A percentile compares a stretch with the other conserved stretches of the same genome.
Conservation (phyloP, 192 early-diverging fungal species). For the Backusella tuberculispora region DNA sequence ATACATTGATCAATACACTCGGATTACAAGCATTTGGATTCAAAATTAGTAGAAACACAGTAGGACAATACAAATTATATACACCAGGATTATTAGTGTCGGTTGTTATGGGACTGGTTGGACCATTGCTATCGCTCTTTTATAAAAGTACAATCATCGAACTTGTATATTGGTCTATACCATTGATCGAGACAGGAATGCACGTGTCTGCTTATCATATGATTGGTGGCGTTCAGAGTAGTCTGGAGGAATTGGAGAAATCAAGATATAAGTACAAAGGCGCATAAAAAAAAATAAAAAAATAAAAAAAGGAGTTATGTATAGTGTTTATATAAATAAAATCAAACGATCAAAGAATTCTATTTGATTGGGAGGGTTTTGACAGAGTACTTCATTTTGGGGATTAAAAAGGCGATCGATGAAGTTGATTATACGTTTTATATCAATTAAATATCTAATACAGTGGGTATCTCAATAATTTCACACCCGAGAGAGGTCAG, state of each 20-base stretch:
- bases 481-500: too few species aligned
- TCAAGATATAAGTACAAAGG: neutral
- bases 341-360: too few species aligned
- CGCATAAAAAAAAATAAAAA: neutral
- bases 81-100: neutral
- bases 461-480: too few species aligned
- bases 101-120: neutral
- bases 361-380: too few species aligned
- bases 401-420: too few species aligned
- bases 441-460: too few species aligned
- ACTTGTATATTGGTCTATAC: neutral
- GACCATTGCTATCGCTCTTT: neutral
- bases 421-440: too few species aligned
- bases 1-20: neutral
- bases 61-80: neutral
- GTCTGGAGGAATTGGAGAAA: neutral
- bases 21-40: conserved; percentile 6
- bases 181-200: neutral
- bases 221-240: neutral
- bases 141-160: neutral
- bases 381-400: too few species aligned
- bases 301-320: neutral
- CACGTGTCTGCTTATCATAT: neutral
- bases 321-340: too few species aligned
- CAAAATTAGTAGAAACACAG: neutral